Evolutionary conservation across 2,329 filamentous ascomycete genomes (phyloP).

Genomic region (Trichophyton rubrum): DNA sequence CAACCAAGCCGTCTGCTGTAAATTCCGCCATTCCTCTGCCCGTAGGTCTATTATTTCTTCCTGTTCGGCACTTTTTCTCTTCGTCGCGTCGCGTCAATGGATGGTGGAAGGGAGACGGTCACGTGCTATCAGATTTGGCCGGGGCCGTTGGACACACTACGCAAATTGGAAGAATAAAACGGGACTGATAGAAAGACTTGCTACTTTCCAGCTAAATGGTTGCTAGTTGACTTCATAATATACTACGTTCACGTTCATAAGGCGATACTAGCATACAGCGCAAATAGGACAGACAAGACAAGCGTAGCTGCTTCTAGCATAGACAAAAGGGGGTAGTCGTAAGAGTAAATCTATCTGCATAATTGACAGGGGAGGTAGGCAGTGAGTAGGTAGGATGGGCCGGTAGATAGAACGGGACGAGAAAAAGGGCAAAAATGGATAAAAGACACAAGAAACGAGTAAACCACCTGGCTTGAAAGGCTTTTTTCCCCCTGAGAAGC

Average conservation of each 20-base stretch:
- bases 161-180: not conserved
- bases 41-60: too few species aligned
- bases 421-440: not conserved
- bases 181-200: not conserved
- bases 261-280: too few species aligned
- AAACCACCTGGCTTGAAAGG: not conserved
- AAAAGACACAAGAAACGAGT: not conserved
- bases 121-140: not conserved
- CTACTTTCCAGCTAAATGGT: too few species aligned
- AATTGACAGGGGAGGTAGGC: not conserved
- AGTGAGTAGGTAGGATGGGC: too few species aligned
- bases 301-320: not conserved
- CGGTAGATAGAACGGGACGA: too few species aligned
- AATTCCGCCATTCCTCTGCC: too few species aligned
- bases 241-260: too few species aligned
- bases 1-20: too few species aligned
- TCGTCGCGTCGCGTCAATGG: slow-evolving; percentile 2
- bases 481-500: not conserved
- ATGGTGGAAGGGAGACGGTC: not conserved
- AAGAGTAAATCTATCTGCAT: not conserved
- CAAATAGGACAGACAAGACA: not conserved
- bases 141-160: not conserved
- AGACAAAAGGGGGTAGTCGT: not conserved
- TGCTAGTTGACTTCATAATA: too few species aligned
- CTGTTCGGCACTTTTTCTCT: too few species aligned